Evolutionary conservation across 495 filamentous ascomycete species (phyloP).

Genomic region (Extremus antarcticus): DNA sequence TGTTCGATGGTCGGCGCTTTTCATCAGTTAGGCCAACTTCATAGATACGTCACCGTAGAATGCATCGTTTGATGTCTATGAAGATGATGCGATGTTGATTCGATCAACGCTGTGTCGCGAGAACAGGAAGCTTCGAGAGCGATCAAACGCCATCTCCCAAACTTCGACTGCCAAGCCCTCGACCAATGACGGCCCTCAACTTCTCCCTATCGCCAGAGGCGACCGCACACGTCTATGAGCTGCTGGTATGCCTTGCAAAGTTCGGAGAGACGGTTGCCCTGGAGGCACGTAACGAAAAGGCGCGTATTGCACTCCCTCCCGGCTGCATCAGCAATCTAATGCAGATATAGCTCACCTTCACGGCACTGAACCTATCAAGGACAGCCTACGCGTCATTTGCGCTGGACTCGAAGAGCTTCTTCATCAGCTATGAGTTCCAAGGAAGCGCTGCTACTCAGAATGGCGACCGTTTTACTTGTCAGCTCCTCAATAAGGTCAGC

Average conservation of each 20-base stretch:
- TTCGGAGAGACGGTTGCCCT: slow-evolving; percentile 85
- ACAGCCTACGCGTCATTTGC: slow-evolving; percentile 81
- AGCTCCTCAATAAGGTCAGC: slow-evolving; percentile 57
- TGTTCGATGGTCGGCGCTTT: no score
- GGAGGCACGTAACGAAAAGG: slow-evolving; percentile 70
- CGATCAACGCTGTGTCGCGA: not conserved
- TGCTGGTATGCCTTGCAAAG: slow-evolving; percentile 75
- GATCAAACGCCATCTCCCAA: no score
- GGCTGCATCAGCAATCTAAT: not conserved
- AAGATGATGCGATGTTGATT: no score
- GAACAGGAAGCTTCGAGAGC: no score
- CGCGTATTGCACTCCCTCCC: not conserved
- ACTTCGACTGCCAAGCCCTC: not conserved
- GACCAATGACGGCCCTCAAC: slow-evolving; percentile 57
- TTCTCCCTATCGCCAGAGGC: slow-evolving; percentile 71
- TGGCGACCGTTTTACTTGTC: slow-evolving; percentile 57
- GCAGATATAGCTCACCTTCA: slow-evolving; percentile 56
- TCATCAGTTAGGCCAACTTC: no score
- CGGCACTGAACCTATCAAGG: slow-evolving; percentile 81
- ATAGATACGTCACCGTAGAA: no score
- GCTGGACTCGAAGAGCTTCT: slow-evolving; percentile 65
- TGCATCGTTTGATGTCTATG: not conserved
- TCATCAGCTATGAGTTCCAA: slow-evolving; percentile 61
- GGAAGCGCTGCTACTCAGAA: slow-evolving; percentile 26
- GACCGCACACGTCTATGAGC: slow-evolving; percentile 65